Conservation (phyloP, 257 asterid species). For the Nicotiana tabacum region DNA sequence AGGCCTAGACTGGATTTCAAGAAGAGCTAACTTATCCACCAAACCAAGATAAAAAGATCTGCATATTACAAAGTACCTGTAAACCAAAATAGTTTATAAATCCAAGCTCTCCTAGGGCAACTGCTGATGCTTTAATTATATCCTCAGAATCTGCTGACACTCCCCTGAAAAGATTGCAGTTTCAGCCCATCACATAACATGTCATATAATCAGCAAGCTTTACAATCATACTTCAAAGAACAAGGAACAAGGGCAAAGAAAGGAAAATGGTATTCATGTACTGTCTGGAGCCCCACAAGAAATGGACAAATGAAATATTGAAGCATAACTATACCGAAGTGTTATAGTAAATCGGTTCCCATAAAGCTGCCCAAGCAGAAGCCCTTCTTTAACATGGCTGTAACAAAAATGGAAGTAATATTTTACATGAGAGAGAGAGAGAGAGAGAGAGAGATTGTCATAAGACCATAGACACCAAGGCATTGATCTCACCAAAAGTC, state of each 20-base stretch:
- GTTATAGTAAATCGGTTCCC: constrained; percentile 90
- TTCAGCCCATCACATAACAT: constrained; percentile 2
- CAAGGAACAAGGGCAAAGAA: neutral
- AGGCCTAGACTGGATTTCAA: neutral
- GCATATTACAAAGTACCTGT: constrained; percentile 45
- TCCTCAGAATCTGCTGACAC: constrained; percentile 68
- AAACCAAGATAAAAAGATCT: neutral
- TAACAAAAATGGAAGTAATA: constrained; percentile 7
- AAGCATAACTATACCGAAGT: constrained; percentile 45
- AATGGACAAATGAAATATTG: constrained; percentile 2
- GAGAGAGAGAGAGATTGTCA: neutral
- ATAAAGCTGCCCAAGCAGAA: constrained; percentile 85
- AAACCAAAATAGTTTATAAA: constrained; percentile 91
- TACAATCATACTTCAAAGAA: neutral
- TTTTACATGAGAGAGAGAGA: constrained; percentile 2
- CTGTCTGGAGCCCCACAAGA: neutral
- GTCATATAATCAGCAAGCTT: constrained; percentile 7
- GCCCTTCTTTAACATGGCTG: constrained; percentile 90
- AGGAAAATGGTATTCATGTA: neutral
- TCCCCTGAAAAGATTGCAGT: constrained; percentile 47
- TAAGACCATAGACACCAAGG: neutral
- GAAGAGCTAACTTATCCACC: neutral
- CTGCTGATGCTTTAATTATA: constrained; percentile 59
- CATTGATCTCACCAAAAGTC: constrained; percentile 71
- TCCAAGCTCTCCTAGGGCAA: constrained; percentile 69